A percentile compares a stretch with the other conserved stretches of the same genome.
These are phyloP conservation scores for Grigorovia jiainica DNA, from an alignment of 805 yeast genomes.

Conservation along the genomic window DNA sequence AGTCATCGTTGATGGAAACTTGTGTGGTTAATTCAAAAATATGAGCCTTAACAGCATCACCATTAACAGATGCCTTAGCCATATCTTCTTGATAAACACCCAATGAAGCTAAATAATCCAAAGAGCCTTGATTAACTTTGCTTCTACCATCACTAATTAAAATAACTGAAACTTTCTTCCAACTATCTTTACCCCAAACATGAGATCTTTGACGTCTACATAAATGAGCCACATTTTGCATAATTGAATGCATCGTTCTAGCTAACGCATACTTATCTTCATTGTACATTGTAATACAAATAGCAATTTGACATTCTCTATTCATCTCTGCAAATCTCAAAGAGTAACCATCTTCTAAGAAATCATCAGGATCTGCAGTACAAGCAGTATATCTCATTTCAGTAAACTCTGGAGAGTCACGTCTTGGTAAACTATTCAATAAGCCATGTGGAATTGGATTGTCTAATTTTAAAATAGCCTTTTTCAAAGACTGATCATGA, in stretches of 20 bases:
- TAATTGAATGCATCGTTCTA: slow-evolving; percentile 88
- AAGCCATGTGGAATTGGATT: slow-evolving; percentile 91
- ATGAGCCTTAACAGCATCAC: slow-evolving; percentile 86
- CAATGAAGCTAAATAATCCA: slow-evolving; percentile 84
- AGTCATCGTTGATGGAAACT: slow-evolving; percentile 78
- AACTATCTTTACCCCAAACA: slow-evolving; percentile 92
- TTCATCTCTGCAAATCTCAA: slow-evolving; percentile 77
- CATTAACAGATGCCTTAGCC: slow-evolving; percentile 89
- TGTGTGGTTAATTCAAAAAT: slow-evolving; percentile 94
- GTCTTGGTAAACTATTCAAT: slow-evolving; percentile 71
- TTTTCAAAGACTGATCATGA: slow-evolving; percentile 43
- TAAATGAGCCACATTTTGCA: slow-evolving; percentile 83
- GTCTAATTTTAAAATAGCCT: slow-evolving; percentile 59
- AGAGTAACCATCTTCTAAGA: slow-evolving; percentile 69
- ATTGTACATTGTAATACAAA: slow-evolving; percentile 95
- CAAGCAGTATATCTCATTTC: slow-evolving; percentile 97
- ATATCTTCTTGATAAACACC: slow-evolving; percentile 97
- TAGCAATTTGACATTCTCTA: slow-evolving; percentile 84
- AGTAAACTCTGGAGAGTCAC: slow-evolving; percentile 86
- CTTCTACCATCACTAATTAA: slow-evolving; percentile 93
- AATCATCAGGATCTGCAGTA: slow-evolving; percentile 86
- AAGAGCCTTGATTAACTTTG: slow-evolving; percentile 73
- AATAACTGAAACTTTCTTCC: slow-evolving; percentile 93
- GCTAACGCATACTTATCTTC: slow-evolving; percentile 87
- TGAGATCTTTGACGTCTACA: slow-evolving; percentile 72